Percentiles rank a stretch among this genome's conserved stretches.
These are phyloP conservation scores for Guyanaporus albipodus DNA, from an alignment of 768 basidiomycete species.

Conservation along the genomic window DNA sequence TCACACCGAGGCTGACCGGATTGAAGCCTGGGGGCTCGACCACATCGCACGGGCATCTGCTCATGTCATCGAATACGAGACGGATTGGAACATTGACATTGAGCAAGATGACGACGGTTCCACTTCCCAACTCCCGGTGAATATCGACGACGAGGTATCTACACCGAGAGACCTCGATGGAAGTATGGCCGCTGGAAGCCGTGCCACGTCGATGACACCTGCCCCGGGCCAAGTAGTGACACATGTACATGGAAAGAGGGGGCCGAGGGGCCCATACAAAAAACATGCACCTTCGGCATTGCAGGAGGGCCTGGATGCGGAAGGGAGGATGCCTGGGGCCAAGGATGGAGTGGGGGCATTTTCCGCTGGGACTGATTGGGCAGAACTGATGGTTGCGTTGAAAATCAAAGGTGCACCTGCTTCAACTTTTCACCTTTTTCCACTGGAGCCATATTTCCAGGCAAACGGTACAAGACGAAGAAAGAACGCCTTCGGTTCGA, in stretches of 20 bases:
- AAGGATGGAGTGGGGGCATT: conserved; percentile 74
- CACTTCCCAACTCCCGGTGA: conserved; percentile 22
- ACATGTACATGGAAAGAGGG: conserved; percentile 32
- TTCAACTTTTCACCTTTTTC: not conserved
- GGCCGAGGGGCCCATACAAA: conserved; percentile 52
- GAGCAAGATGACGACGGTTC: conserved; percentile 53
- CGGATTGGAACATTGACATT: conserved; percentile 80
- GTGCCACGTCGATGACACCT: conserved; percentile 41
- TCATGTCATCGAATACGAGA: conserved; percentile 77
- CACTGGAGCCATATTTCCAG: conserved; percentile 18
- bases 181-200: conserved; percentile 40
- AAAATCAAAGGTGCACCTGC: conserved; percentile 62
- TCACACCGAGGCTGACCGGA: conserved; percentile 65
- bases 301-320: conserved; percentile 55
- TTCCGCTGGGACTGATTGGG: conserved; percentile 66
- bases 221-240: conserved; percentile 21
- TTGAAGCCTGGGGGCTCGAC: conserved; percentile 68
- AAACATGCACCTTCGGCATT: conserved; percentile 40
- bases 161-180: conserved; percentile 48
- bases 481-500: conserved; percentile 77
- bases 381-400: conserved; percentile 65
- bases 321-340: conserved; percentile 71
- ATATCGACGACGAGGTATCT: conserved; percentile 35
- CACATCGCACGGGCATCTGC: conserved; percentile 67
- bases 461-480: conserved; percentile 77